phyloP scores from a whole-genome alignment of 2,329 filamentous ascomycete genomes.

The Xylariales sp. region DNA sequence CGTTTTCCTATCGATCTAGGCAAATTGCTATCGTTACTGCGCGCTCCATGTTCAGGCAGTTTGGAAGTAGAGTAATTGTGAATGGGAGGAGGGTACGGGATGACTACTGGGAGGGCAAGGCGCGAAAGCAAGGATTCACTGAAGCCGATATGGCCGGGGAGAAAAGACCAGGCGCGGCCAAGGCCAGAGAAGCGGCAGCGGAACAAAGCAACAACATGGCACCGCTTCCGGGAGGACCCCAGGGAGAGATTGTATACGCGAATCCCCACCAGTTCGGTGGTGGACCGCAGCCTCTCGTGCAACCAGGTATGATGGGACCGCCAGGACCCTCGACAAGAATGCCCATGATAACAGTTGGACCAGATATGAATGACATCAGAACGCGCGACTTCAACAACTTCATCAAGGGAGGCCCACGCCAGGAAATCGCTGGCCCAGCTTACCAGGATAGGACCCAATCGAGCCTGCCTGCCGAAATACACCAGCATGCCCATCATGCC shows the following conservation, averaged over 20 bases:
- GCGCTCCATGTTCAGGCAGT: conserved; percentile 98
- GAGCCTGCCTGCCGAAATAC: conserved; percentile 79
- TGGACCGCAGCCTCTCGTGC: conserved; percentile 74
- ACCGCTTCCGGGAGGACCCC: conserved; percentile 70
- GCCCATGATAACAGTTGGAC: conserved; percentile 84
- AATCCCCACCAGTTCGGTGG: conserved; percentile 76
- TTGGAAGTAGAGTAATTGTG: conserved; percentile 92
- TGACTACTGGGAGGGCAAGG: conserved; percentile 99
- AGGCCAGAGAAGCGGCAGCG: conserved; percentile 83
- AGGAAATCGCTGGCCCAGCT: conserved; percentile 86
- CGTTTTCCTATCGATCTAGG: conserved; percentile 96
- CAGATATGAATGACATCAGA: conserved; percentile 81
- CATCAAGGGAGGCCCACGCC: conserved; percentile 79
- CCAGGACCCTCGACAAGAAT: conserved; percentile 76
- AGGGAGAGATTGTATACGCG: conserved; percentile 90
- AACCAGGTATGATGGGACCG: conserved; percentile 77
- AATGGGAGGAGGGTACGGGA: conserved; percentile 92
- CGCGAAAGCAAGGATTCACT: conserved; percentile 96
- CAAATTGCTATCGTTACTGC: conserved; percentile 99
- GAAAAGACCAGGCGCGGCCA: conserved; percentile 91
- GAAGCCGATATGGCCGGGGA: conserved; percentile 96
- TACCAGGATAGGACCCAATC: conserved; percentile 90
- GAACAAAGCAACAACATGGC: conserved; percentile 68
- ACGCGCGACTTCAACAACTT: conserved; percentile 86
- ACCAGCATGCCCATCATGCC: conserved; percentile 87